These are phyloP conservation scores for Marasmius fiardii DNA, from an alignment of 1,284 basidiomycete genomes.

Conservation along the genomic window DNA sequence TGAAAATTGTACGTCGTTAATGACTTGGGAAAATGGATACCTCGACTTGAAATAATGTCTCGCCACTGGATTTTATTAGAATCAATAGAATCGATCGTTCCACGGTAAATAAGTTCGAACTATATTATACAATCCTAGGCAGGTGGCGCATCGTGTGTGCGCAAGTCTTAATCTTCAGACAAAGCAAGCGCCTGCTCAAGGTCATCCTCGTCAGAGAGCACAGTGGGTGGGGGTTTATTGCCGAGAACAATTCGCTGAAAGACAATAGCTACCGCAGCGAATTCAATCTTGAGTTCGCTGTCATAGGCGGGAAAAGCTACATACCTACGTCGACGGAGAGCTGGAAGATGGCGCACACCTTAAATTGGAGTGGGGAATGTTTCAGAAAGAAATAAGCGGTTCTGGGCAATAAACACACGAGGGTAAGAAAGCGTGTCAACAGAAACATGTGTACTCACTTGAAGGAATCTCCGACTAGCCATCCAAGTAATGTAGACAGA, in stretches of 20 bases:
- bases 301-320: constrained; percentile 20
- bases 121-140: too few relatives aligned
- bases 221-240: constrained; percentile 49
- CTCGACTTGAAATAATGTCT: not conserved
- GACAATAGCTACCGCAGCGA: constrained; percentile 53
- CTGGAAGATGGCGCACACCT: constrained; percentile 78
- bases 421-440: constrained; percentile 4
- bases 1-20: too few relatives aligned
- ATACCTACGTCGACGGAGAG: constrained; percentile 71
- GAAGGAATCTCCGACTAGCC: constrained; percentile 79
- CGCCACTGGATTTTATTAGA: too few relatives aligned
- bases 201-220: constrained; percentile 59
- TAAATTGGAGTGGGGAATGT: constrained; percentile 71
- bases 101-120: too few relatives aligned
- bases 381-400: constrained; percentile 78
- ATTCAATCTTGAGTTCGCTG: not conserved
- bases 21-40: too few relatives aligned
- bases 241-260: constrained; percentile 71
- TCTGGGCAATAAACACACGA: constrained; percentile 34
- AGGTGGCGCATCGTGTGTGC: not conserved
- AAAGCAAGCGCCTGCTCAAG: constrained; percentile 68
- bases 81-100: too few relatives aligned
- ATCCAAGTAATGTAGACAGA: constrained; percentile 76
- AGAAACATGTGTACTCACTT: constrained; percentile 53
- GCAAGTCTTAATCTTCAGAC: constrained; percentile 44